Base-by-base conservation (phyloP, 1,139 yeast genomes). In the Geotrichum fermentans region DNA sequence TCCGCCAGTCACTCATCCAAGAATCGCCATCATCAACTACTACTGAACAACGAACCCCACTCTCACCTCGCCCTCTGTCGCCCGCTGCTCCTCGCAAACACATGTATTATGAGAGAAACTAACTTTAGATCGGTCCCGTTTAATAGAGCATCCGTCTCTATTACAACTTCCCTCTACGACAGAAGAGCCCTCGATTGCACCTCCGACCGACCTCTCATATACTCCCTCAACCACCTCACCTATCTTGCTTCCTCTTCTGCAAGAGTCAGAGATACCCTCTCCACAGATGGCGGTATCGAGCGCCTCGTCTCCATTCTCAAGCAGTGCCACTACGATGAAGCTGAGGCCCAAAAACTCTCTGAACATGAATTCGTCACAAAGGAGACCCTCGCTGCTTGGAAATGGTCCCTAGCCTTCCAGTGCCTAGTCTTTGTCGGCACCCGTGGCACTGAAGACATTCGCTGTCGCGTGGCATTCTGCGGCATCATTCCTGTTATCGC, bases 371-470 rank as follows among this genome's bases (percentile, higher is more conserved):
- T 22, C 32, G 34, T 33, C n/a, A 18, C 49, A 35, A 44, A 56
- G 53, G 47, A 68, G 67, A 74, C 83, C 21, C 70, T 86, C 51
- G 75, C 82, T 16, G 92, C 95, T 0, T 90, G 97, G 96, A 92
- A 90, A 68, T 92, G 98, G 98, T 87, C 96, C 5, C 71, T 92
- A 52, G 88, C 97, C 0, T 82, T 92, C 62, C 97, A 92, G 68
- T 89, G 97, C 62, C 70, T 92, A 53, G 96, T 90, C 0, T 75
- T 89, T 53, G 79, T 92, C 24, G 96, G 97, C 14, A 90, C 97
- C 1, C 74, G 97, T 58, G 98, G 98, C 28, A 81, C 95, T 1
- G 97, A 90, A 65, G 73, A 73, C 50, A 86, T 89, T 45, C 74
- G 98, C 43, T 82, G 83, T 58, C 80, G 92, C 58, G 87, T 92